Percentiles rank a stretch among this genome's conserved stretches.
Evolutionary conservation across 306 rosid genomes (phyloP).

Genomic region (Astragalus glycyphyllos): DNA sequence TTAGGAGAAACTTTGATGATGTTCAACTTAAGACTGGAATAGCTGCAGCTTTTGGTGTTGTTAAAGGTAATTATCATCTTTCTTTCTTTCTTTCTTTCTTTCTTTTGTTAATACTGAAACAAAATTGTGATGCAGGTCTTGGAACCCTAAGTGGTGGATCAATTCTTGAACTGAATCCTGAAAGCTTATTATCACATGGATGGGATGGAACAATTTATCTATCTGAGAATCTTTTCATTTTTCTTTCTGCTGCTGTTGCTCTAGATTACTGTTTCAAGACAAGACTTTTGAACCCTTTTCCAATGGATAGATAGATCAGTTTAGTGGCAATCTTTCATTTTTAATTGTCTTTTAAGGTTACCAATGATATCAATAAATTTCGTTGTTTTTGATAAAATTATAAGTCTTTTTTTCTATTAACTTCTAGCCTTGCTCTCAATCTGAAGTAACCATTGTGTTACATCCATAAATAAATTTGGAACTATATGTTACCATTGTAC

Average conservation of each 20-base stretch:
- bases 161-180: constrained; percentile 55
- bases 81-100: too few relatives aligned
- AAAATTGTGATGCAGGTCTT: constrained; percentile 68
- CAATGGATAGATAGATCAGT: constrained; percentile 21
- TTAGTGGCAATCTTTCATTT: not conserved
- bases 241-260: constrained; percentile 73
- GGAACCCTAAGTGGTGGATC: constrained; percentile 65
- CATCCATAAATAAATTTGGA: too few relatives aligned
- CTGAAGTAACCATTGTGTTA: too few relatives aligned
- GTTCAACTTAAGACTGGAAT: constrained; percentile 82
- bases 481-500: too few relatives aligned
- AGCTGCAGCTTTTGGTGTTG: constrained; percentile 85
- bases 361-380: too few relatives aligned
- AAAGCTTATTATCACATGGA: constrained; percentile 70
- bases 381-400: too few relatives aligned
- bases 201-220: constrained; percentile 64
- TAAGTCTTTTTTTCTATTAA: too few relatives aligned
- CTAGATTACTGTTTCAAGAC: constrained; percentile 67
- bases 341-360: too few relatives aligned
- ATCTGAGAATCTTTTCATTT: constrained; percentile 67
- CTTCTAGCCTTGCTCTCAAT: too few relatives aligned
- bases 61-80: constrained; percentile 58
- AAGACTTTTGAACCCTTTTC: constrained; percentile 28
- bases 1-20: constrained; percentile 79
- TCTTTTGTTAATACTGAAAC: constrained; percentile 24